Evolutionary conservation across 768 basidiomycete species (phyloP), one percentile per base, ranked within the genome.

Genomic region (Heimioporus sp.): DNA sequence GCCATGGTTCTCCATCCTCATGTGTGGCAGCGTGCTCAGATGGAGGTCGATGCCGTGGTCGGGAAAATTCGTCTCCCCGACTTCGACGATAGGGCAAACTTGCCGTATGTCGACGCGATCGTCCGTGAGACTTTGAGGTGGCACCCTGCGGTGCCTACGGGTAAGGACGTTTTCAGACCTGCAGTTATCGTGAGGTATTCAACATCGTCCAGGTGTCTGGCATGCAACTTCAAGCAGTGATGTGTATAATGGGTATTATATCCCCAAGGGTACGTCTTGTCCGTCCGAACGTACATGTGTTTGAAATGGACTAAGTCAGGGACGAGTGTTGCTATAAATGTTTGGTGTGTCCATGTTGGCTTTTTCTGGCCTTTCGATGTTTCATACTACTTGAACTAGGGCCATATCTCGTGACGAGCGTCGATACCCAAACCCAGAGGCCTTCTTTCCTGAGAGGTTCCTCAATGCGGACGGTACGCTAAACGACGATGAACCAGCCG

Each of bases 241-340:
- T 40, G 48, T 65, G 6, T 72, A 70, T 49, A 50, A 58, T 11
- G 72, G 67, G 0, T 65, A 62, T 49, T 60, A 53, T 21, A 62
- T 74, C 21, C 73, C 73, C 0, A 64, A 67, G 46, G 67, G 69
- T 10, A 11, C 15, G 42, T 43, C 19, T 2, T 12, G 3, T 19
- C 5, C 8, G 16, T 19, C 2, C 17, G 12, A 30, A 42, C 21
- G 43, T 17, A 17, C 6, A 13, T 2, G n/a, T 19, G 11, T 24
- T 11, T 6, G n/a, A n/a, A 4, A 52, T 39, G 58, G 60, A 53
- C 4, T n/a, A n/a, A n/a, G n/a, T n/a, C n/a, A n/a, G n/a, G n/a
- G n/a, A 32, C 60, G 5, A 51, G 35, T 4, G 37, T 61, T 2
- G 35, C 61, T 13, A 45, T 32, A 24, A 62, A 62, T 31, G 9